Base-by-base conservation (phyloP, 202 grass and related monocot species). In the Panicum virgatum region DNA sequence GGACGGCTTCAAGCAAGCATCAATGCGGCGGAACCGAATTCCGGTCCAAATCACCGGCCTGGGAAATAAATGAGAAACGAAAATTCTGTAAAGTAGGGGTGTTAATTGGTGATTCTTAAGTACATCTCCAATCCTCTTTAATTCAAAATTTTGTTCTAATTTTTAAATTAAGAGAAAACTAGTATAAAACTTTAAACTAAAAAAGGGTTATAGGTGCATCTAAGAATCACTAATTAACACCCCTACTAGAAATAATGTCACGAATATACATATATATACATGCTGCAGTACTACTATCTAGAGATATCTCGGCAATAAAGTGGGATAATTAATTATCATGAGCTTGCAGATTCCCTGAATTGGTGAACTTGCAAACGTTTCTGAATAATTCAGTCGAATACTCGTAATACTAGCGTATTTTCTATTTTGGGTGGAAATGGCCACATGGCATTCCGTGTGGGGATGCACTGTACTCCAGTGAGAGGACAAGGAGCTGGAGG, bases 371-470 rank as follows among this genome's bases (percentile, higher is more conserved):
- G 53, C 34, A 42, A 38, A 32, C 9, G 20, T 69, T 76, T n/a
- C 9, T 29, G 34, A 66, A 18, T 13, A 37, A 60, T 29, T 74
- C 14, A 18, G 8, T 52, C 7, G 2, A 15, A 32, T 43, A 32
- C 16, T 32, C 26, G 46, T 12, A 50, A 34, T 18, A 53, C 50
- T 52, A 8, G 18, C 1, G 50, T 20, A 20, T 52, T 8, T n/a
- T 19, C 2, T 56, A 23, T 9, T 54, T 3, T 1, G 23, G 44
- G 2, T 7, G 18, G 60, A 76, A 45, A 46, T 70, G 20, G 39
- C 69, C 40, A 75, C 81, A 53, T 84, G 53, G 54, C 45, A 63
- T 27, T 81, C 63, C 19, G 70, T 32, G 76, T 84, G 74, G 56
- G 44, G 76, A 37, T 62, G 54, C 63, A 19, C 19, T 32, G 63